phyloP scores from a whole-genome alignment of 192 early-diverging fungal genomes.

The Coemansia interrupta region DNA sequence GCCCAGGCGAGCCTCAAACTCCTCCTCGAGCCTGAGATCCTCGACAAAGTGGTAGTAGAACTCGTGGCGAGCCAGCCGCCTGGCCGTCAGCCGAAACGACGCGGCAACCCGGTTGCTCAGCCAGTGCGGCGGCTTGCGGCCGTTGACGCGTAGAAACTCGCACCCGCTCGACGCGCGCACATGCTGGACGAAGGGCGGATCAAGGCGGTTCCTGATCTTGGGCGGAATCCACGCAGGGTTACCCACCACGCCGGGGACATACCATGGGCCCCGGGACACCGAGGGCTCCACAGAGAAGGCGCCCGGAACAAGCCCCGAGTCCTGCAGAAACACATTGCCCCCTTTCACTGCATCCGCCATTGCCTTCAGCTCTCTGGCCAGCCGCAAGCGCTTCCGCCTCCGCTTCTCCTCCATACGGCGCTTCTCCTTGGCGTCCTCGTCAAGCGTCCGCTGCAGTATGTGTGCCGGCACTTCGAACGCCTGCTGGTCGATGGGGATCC shows the following conservation, averaged over 20 bases:
- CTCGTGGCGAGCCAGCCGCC: conserved; percentile 27
- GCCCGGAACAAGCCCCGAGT: conserved; percentile 28
- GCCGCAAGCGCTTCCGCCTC: conserved; percentile 8
- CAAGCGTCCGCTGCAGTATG: conserved; percentile 16
- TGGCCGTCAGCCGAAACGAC: conserved; percentile 11
- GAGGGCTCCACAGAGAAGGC: conserved; percentile 30
- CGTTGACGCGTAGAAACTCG: conserved; percentile 38
- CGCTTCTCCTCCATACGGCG: conserved; percentile 1
- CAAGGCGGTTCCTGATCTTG: conserved; percentile 17
- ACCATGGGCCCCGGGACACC: conserved; percentile 2
- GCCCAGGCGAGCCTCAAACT: conserved; percentile 45
- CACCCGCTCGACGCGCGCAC: conserved; percentile 33
- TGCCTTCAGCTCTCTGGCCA: conserved; percentile 13
- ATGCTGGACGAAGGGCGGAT: conserved; percentile 49
- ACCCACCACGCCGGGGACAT: conserved; percentile 27
- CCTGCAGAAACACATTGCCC: conserved; percentile 18
- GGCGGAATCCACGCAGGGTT: conserved; percentile 46
- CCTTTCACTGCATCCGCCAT: conserved; percentile 22
- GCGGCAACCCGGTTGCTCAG: conserved; percentile 28
- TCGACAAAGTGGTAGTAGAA: conserved; percentile 35
- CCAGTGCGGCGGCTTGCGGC: conserved; percentile 48
- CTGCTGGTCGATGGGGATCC: conserved; percentile 39
- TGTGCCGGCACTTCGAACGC: conserved; percentile 26
- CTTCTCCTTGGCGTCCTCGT: conserved; percentile 17
- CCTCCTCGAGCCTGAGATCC: conserved; percentile 43